Evolutionary conservation across 164 flowering plant genomes (phyloP).

Genomic region (Paratinospora sagittata): DNA sequence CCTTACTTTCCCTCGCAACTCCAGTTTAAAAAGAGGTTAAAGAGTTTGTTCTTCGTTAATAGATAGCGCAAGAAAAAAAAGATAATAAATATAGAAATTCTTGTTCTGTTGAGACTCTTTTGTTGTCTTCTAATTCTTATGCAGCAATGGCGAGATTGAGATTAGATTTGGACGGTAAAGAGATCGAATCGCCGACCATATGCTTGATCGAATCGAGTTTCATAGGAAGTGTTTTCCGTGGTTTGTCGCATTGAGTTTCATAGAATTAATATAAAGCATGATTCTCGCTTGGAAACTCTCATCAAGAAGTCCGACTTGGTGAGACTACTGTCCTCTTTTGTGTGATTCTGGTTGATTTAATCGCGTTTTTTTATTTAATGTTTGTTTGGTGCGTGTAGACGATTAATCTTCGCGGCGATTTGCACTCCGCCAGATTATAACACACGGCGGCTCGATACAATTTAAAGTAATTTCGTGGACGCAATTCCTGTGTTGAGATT

Average conservation of each 20-base stretch:
- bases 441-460: slow-evolving; percentile 74
- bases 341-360: not conserved
- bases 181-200: slow-evolving; percentile 24
- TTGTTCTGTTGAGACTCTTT: not conserved
- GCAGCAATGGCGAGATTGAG: slow-evolving; percentile 9
- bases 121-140: not conserved
- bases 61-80: not conserved
- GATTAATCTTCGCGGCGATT: slow-evolving; percentile 80
- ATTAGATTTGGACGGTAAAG: slow-evolving; percentile 30
- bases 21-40: not conserved
- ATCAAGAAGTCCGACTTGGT: slow-evolving; percentile 98
- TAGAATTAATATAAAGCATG: slow-evolving; percentile 90
- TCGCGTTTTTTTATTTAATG: not conserved
- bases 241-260: slow-evolving; percentile 85
- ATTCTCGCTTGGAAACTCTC: slow-evolving; percentile 91
- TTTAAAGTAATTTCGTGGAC: slow-evolving; percentile 80
- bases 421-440: slow-evolving; percentile 87
- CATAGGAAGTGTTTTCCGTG: slow-evolving; percentile 29
- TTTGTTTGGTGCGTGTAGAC: slow-evolving; percentile 30
- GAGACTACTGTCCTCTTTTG: not conserved
- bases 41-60: too few relatives aligned
- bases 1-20: not conserved
- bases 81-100: not conserved
- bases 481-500: slow-evolving; percentile 70
- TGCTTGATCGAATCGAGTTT: slow-evolving; percentile 35